Percentiles rank a stretch among this genome's conserved stretches.
Evolutionary conservation across 805 yeast species (phyloP).

Genomic region (Saccharomycopsis sp.): DNA sequence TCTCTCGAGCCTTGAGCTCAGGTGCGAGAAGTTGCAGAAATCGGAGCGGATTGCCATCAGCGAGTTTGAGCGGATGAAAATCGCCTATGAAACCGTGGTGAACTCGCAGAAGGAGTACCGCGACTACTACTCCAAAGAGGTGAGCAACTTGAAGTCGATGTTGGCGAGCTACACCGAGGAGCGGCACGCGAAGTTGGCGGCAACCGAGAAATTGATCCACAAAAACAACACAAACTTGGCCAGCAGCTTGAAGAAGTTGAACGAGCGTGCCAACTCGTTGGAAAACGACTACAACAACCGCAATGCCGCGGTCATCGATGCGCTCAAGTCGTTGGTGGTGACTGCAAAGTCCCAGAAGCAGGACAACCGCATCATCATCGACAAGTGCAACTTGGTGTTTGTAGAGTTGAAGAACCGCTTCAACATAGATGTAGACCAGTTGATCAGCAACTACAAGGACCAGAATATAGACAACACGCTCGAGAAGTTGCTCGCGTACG

Average conservation of each 20-base stretch:
- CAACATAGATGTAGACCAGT: slow-evolving; percentile 24
- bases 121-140: slow-evolving; percentile 39
- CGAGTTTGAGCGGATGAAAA: slow-evolving; percentile 50
- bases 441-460: slow-evolving; percentile 29
- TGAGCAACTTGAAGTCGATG: slow-evolving; percentile 32
- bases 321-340: slow-evolving; percentile 37
- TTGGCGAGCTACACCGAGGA: slow-evolving; percentile 34
- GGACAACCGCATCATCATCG: slow-evolving; percentile 38
- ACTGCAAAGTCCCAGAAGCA: slow-evolving; percentile 43
- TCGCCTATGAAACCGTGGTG: slow-evolving; percentile 51
- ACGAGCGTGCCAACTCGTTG: slow-evolving; percentile 40
- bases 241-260: slow-evolving; percentile 42
- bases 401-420: slow-evolving; percentile 33
- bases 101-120: slow-evolving; percentile 48
- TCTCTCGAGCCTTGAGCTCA: slow-evolving; percentile 42
- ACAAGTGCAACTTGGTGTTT: slow-evolving; percentile 42
- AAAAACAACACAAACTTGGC: slow-evolving; percentile 44
- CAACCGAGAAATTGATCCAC: slow-evolving; percentile 33
- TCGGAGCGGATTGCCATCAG: slow-evolving; percentile 38
- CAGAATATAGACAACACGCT: slow-evolving; percentile 19
- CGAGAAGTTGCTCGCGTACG: slow-evolving; percentile 7
- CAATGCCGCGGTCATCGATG: slow-evolving; percentile 37
- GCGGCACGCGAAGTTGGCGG: slow-evolving; percentile 30
- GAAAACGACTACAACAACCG: slow-evolving; percentile 43
- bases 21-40: slow-evolving; percentile 42